These are phyloP conservation scores for Oxyria digyna DNA, from an alignment of 148 eudicot genomes.

Conservation along the genomic window DNA sequence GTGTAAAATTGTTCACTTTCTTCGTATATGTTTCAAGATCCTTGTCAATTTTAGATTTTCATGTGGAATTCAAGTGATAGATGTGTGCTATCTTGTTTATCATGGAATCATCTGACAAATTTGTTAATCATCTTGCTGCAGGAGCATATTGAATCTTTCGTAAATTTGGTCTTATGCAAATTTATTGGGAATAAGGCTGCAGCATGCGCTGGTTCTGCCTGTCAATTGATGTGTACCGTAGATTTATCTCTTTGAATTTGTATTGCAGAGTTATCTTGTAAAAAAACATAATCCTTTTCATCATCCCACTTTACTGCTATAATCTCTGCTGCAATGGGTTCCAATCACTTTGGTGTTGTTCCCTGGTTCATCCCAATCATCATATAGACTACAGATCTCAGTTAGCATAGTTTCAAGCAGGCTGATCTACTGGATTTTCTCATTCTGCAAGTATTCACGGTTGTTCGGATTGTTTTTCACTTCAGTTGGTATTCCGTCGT, in stretches of 20 bases:
- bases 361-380: constrained; percentile 38
- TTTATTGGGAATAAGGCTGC: background rate
- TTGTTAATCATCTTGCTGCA: background rate
- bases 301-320: background rate
- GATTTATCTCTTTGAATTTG: constrained; percentile 54
- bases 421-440: background rate
- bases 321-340: constrained; percentile 29
- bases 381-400: constrained; percentile 16
- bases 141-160: background rate
- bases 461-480: background rate
- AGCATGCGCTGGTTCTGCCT: constrained; percentile 48
- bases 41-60: background rate
- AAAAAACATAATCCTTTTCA: background rate
- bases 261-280: constrained; percentile 70
- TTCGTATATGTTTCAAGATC: background rate
- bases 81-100: background rate
- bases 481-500: background rate
- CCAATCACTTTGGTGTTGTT: constrained; percentile 28
- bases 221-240: constrained; percentile 49
- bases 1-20: background rate
- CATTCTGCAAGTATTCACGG: background rate
- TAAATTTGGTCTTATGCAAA: background rate
- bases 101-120: constrained; percentile 1
- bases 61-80: background rate
- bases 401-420: background rate